phyloP scores from a whole-genome alignment of 2,329 filamentous ascomycete genomes.

The Fusarium longipes region DNA sequence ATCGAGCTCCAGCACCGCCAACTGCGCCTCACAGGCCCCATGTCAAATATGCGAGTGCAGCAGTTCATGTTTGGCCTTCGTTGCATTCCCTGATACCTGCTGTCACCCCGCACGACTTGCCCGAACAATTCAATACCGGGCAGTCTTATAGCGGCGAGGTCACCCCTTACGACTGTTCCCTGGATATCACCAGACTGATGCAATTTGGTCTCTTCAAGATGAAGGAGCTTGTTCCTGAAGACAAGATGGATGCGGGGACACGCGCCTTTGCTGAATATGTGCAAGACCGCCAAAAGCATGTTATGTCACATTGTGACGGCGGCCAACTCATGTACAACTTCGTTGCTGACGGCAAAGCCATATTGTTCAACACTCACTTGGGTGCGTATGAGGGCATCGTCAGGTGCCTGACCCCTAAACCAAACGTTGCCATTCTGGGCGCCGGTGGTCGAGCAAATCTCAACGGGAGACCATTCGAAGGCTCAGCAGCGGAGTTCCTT shows the following conservation, averaged over 20 bases:
- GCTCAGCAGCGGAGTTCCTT: neutral
- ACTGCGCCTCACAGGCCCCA: neutral
- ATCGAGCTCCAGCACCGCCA: neutral
- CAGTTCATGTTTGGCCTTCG: neutral
- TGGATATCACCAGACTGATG: neutral
- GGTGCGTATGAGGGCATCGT: neutral
- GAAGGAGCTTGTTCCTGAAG: neutral
- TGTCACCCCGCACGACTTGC: neutral
- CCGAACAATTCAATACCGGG: neutral
- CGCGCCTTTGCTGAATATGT: neutral
- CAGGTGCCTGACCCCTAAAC: neutral
- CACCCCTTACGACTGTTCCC: neutral
- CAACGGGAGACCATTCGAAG: neutral
- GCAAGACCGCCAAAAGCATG: neutral
- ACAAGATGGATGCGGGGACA: neutral
- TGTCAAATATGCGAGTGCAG: neutral
- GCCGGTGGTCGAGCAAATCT: neutral
- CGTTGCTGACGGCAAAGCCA: neutral
- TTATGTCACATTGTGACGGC: neutral
- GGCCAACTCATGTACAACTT: slow-evolving; percentile 4
- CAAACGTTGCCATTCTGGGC: neutral
- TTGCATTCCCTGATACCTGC: neutral
- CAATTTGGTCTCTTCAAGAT: neutral
- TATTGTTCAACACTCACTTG: neutral
- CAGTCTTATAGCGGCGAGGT: neutral